Base-by-base conservation (phyloP, 1,139 yeast species). In the Yamadazyma dendronema region DNA sequence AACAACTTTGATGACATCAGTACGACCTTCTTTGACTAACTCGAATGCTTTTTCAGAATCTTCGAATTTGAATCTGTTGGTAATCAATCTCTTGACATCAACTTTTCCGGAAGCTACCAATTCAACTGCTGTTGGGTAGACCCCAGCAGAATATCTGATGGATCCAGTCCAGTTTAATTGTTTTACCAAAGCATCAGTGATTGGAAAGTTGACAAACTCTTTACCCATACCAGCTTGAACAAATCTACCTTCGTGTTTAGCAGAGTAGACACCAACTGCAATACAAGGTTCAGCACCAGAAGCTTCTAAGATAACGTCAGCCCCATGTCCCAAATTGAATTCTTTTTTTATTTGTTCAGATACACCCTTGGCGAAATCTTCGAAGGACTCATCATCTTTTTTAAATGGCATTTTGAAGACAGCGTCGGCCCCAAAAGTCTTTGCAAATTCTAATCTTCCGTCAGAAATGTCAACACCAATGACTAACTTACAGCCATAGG, bases 41-140 rank as follows among this genome's bases (percentile, higher is more conserved):
- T 82, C 81, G 59, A 84, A 87, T 1, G 95, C 95, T 48, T 79
- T 72, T 42, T 74, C 72, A 7, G 94, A 86, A 26, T 86, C 81
- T 35, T 75, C 75, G 52, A 84, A 83, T 40, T 68, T 59, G 67
- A 74, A 84, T 46, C 81, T 71, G 59, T 85, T 85, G 11, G 95
- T 83, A 49, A 87, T 77, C 46, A 87, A 67, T 34, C 74, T 67
- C 44, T 62, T 65, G 23, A 64, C 57, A 30, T 52, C 53, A 5
- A 62, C 60, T 33, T 58, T 57, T 4, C 60, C 62, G 45, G 71
- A 73, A 38, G 78, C 82, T 38, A 79, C 72, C 35, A 48, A 45
- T 12, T 48, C 51, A 17, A 48, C 81, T 67, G 50, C 69, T 66
- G 37, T 80, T 78, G 42, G 74, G 61, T 48, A 48, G 21, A 44